Evolutionary conservation across 305 asterid species (phyloP).

Genomic region (Solanum hybrid): DNA sequence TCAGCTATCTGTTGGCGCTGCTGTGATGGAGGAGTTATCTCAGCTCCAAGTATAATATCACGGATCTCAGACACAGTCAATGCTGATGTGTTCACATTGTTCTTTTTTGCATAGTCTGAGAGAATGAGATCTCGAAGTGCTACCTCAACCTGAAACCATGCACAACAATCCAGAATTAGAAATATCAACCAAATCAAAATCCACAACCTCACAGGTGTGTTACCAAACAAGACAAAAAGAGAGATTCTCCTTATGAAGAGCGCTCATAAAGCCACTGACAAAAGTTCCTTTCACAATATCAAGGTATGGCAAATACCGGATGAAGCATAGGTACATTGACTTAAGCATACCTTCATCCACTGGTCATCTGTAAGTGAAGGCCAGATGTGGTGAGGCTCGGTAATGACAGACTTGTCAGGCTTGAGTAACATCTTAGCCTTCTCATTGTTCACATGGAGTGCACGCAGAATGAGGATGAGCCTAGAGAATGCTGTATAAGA

Average conservation of each 20-base stretch:
- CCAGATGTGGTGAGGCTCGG: conserved; percentile 98
- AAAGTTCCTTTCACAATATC: not conserved
- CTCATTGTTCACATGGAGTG: conserved; percentile 95
- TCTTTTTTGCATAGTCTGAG: conserved; percentile 98
- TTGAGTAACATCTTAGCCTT: conserved; percentile 97
- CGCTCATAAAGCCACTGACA: not conserved
- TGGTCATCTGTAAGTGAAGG: conserved; percentile 93
- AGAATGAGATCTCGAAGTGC: conserved; percentile 93
- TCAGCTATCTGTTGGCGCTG: conserved; percentile 99
- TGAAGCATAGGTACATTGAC: not conserved
- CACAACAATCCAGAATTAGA: not conserved
- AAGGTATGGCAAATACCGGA: not conserved
- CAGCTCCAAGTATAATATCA: conserved; percentile 98
- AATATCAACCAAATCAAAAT: not conserved
- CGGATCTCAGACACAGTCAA: conserved; percentile 95
- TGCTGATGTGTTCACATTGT: conserved; percentile 97
- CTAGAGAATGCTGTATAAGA: conserved; percentile 98
- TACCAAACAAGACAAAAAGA: not conserved
- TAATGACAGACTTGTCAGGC: conserved; percentile 93
- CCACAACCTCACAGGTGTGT: not conserved
- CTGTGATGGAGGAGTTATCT: conserved; percentile 97
- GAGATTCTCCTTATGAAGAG: not conserved
- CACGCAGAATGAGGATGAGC: conserved; percentile 85
- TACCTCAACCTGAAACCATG: conserved; percentile 76
- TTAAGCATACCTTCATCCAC: conserved; percentile 78